Base-by-base conservation (phyloP, 2,329 filamentous ascomycete genomes). In the Chaetomium globosum region DNA sequence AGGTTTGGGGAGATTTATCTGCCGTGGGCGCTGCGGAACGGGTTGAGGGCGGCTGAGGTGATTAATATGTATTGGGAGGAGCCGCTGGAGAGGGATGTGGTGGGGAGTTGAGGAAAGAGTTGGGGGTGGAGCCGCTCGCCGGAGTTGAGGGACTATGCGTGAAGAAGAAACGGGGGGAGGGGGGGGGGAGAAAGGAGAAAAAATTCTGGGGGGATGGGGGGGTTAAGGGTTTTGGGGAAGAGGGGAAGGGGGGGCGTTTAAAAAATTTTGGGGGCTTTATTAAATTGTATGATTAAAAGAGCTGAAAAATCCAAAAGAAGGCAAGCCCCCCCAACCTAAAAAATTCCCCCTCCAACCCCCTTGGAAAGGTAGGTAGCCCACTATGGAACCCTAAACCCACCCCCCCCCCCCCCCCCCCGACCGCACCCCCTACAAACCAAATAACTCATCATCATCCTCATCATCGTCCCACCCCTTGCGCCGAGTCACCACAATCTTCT, bases 61-160 rank as follows among this genome's bases (percentile, higher is more conserved):
- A 93, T 99, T 70, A 97, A 97, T 77, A 89, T 99, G 1, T 99
- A 97, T 75, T 99, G 95, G 95, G 95, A 99, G 79, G 92, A 98
- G 81, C 86, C 94, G 79, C 78, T 99, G 70, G 89, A 93, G 79
- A 91, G 87, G 64, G 89, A 96, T 77, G 91, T 96, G 30, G n/a
- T n/a, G 83, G 87, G 59, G 90, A 89, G 69, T 75, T 99, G 75
- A 85, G 95, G 69, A 77, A 74, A 4, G 84, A 93, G 75, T 75
- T 99, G 72, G 89, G 91, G 2, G 93, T 99, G 62, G 92, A 98
- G 80, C 87, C 86, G 74, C 95, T n/a, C 95, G 43, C 92, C 93
- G 8, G 93, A 98, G 77, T 79, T 98, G 78, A 85, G 94, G 72
- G 84, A 85, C n/a, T 30, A 91, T 94, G 57, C 83, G 95, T n/a